These are phyloP conservation scores for Trichoderma arundinaceum DNA, from an alignment of 2,329 filamentous ascomycete species.

Conservation along the genomic window DNA sequence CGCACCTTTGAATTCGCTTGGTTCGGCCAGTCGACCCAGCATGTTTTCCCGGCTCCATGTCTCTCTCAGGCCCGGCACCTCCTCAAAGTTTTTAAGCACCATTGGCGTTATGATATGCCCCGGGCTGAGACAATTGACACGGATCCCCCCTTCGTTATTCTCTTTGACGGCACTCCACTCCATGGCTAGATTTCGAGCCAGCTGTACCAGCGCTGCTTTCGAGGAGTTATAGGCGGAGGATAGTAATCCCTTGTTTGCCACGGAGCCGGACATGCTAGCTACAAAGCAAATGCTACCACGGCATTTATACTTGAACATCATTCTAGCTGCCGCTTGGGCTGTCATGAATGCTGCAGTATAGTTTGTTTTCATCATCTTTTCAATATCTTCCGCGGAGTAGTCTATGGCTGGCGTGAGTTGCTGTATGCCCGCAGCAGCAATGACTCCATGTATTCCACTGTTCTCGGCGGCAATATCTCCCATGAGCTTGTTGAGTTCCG, in stretches of 20 bases:
- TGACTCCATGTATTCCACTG: constrained; percentile 75
- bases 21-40: constrained; percentile 71
- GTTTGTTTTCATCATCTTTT: constrained; percentile 82
- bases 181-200: constrained; percentile 70
- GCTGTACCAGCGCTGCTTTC: constrained; percentile 75
- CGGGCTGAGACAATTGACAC: constrained; percentile 80
- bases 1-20: constrained; percentile 73
- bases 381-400: constrained; percentile 74
- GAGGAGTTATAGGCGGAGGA: constrained; percentile 71
- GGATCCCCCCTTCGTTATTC: constrained; percentile 67
- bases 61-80: constrained; percentile 68
- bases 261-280: constrained; percentile 71
- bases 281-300: constrained; percentile 69
- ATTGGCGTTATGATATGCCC: constrained; percentile 47
- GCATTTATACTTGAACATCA: constrained; percentile 66
- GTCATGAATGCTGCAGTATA: constrained; percentile 84
- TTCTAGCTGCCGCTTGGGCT: constrained; percentile 82
- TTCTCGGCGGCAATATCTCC: constrained; percentile 70
- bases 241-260: constrained; percentile 59
- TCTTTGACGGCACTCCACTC: constrained; percentile 59
- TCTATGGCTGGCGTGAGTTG: constrained; percentile 83
- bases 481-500: constrained; percentile 69
- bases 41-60: constrained; percentile 86
- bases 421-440: constrained; percentile 74
- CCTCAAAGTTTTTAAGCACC: constrained; percentile 75